A percentile compares a stretch with the other conserved stretches of the same genome.
phyloP scores from a whole-genome alignment of 371 early-diverging fungal species.

The Encephalitozoon romaleae region DNA sequence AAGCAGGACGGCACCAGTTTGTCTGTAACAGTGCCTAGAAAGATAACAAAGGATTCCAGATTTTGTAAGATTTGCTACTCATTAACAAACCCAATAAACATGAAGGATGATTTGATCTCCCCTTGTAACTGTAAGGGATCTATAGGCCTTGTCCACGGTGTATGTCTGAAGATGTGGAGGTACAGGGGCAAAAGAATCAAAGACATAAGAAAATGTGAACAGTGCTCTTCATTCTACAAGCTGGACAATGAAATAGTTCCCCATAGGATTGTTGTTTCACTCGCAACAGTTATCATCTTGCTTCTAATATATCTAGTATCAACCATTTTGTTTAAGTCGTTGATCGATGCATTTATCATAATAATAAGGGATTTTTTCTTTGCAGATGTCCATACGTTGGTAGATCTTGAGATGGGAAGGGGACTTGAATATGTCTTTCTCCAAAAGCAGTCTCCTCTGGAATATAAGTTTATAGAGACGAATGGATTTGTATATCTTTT shows the following conservation, averaged over 20 bases:
- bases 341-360: slow-evolving; percentile 29
- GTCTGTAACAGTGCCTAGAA: not conserved
- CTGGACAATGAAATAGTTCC: slow-evolving; percentile 53
- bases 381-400: not conserved
- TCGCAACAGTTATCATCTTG: slow-evolving; percentile 31
- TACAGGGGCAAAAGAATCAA: slow-evolving; percentile 50
- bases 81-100: slow-evolving; percentile 47
- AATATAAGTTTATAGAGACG: not conserved
- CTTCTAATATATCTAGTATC: slow-evolving; percentile 22
- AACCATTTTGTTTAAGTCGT: slow-evolving; percentile 30
- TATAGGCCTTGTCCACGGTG: slow-evolving; percentile 59
- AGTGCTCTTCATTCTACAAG: slow-evolving; percentile 54
- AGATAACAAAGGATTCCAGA: slow-evolving; percentile 1
- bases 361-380: slow-evolving; percentile 28
- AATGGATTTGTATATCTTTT: not conserved
- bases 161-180: slow-evolving; percentile 60
- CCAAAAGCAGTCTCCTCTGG: not conserved
- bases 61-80: slow-evolving; percentile 61
- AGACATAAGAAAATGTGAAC: slow-evolving; percentile 59
- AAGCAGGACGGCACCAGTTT: not conserved
- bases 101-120: slow-evolving; percentile 53
- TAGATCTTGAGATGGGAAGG: not conserved
- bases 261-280: slow-evolving; percentile 5
- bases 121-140: slow-evolving; percentile 62
- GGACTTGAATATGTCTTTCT: slow-evolving; percentile 16